These are phyloP conservation scores for Saccharomycopsis hybrid DNA, from an alignment of 1,139 yeast genomes.

Conservation along the genomic window DNA sequence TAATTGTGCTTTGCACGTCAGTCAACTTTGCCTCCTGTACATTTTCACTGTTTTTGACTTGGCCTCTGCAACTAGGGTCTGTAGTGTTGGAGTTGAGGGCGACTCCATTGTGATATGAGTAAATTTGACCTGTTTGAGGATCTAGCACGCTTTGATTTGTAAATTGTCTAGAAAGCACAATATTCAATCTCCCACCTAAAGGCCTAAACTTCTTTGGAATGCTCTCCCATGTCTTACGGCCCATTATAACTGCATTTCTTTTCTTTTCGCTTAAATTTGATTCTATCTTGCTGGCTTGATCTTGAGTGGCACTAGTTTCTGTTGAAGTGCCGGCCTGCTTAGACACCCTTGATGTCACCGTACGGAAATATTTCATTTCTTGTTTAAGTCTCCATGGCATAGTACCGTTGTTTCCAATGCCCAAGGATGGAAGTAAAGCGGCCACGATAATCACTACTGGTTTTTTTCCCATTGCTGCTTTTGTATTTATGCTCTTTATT, in stretches of 20 bases:
- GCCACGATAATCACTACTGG: slow-evolving; percentile 72
- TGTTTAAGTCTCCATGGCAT: slow-evolving; percentile 84
- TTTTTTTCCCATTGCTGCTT: no score
- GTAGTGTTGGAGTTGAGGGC: no score
- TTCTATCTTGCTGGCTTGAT: no score
- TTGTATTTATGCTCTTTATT: no score
- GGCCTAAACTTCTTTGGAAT: slow-evolving; percentile 85
- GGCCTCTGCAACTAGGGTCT: no score
- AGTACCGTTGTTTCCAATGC: slow-evolving; percentile 77
- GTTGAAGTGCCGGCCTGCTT: no score
- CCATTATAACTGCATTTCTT: slow-evolving; percentile 87
- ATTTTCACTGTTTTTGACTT: no score
- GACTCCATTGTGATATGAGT: no score
- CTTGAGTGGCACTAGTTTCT: not conserved
- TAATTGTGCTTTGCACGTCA: no score
- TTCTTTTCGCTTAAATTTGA: no score
- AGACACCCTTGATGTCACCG: slow-evolving; percentile 48
- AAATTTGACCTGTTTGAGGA: no score
- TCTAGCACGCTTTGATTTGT: slow-evolving; percentile 13
- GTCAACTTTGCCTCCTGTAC: no score
- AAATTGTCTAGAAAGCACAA: slow-evolving; percentile 56
- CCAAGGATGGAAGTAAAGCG: slow-evolving; percentile 69
- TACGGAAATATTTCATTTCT: slow-evolving; percentile 81
- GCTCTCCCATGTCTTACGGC: slow-evolving; percentile 93
- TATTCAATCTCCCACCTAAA: slow-evolving; percentile 65